A percentile compares a stretch with the other conserved stretches of the same genome.
These are phyloP conservation scores for Tolypocladium tundrense DNA, from an alignment of 2,329 filamentous ascomycete genomes.

Conservation along the genomic window DNA sequence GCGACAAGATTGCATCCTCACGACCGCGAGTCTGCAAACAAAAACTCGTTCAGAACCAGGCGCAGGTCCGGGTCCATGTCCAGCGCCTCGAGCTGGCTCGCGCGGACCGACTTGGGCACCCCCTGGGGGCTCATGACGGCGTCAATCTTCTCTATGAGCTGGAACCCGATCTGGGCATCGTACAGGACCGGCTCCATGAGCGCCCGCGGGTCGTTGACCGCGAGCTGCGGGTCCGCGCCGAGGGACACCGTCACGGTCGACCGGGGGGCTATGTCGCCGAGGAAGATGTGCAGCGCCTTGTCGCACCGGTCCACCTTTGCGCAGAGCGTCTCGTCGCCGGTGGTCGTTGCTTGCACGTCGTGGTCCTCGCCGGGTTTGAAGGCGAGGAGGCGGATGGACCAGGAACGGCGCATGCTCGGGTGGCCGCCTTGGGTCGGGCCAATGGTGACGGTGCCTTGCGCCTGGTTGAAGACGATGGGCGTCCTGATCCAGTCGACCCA, in stretches of 20 bases:
- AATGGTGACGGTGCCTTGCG: constrained; percentile 3
- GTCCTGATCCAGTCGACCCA: constrained; percentile 4
- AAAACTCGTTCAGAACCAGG: constrained; percentile 8
- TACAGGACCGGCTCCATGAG: constrained; percentile 8
- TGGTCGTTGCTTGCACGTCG: neutral
- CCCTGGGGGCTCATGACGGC: constrained; percentile 3
- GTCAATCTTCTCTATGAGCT: constrained; percentile 9
- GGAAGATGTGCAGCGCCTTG: constrained; percentile 1
- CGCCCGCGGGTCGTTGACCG: constrained; percentile 5
- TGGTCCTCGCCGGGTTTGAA: neutral
- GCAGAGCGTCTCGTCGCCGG: neutral
- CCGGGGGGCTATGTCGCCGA: constrained; percentile 5
- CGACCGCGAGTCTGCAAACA: constrained; percentile 8
- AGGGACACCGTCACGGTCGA: constrained; percentile 4
- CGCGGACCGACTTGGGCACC: constrained; percentile 4
- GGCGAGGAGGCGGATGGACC: constrained; percentile 6
- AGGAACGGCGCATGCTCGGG: neutral
- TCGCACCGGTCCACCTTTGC: neutral
- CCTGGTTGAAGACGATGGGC: constrained; percentile 4
- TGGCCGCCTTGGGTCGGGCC: neutral
- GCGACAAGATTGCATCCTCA: neutral
- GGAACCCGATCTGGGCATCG: constrained; percentile 7
- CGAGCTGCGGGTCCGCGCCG: constrained; percentile 5
- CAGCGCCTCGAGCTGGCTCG: constrained; percentile 8
- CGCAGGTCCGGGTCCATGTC: constrained; percentile 11